A percentile compares a stretch with the other conserved stretches of the same genome.
Conservation (phyloP, 2,329 filamentous ascomycete species). For the Venturia carpophila region DNA sequence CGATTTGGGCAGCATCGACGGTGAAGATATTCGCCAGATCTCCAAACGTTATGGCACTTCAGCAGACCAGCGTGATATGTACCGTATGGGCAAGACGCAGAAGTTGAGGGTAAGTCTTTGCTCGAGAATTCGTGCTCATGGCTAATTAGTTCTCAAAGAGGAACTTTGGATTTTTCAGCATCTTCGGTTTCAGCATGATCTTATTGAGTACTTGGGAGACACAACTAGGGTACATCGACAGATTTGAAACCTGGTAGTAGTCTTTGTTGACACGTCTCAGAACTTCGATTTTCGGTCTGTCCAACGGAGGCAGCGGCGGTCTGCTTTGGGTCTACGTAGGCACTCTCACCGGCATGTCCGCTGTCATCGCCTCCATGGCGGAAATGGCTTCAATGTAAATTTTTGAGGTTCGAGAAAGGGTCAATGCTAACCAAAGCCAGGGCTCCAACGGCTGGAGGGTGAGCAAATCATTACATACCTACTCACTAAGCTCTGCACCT, state of each 20-base stretch:
- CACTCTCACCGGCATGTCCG: constrained; percentile 14
- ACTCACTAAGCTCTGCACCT: background rate
- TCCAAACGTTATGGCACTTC: constrained; percentile 17
- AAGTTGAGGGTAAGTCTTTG: constrained; percentile 17
- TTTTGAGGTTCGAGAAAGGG: no score
- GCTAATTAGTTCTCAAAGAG: constrained; percentile 11
- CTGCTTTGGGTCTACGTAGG: constrained; percentile 18
- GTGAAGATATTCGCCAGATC: background rate
- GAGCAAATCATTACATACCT: background rate
- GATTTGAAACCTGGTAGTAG: background rate
- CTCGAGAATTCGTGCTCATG: background rate
- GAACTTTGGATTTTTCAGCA: constrained; percentile 20
- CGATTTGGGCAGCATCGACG: constrained; percentile 6
- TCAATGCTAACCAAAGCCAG: background rate
- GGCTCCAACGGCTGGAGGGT: constrained; percentile 19
- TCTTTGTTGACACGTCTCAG: background rate
- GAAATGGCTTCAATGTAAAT: constrained; percentile 21
- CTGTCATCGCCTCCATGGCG: constrained; percentile 19
- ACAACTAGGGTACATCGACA: constrained; percentile 16
- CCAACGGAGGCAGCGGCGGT: constrained; percentile 20
- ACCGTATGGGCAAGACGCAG: constrained; percentile 20
- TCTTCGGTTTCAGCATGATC: constrained; percentile 21
- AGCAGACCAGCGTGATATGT: constrained; percentile 19
- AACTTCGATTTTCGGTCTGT: constrained; percentile 17
- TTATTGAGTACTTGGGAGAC: constrained; percentile 20